Conservation (phyloP, 2,329 filamentous ascomycete species). For the Penicillium hesseltinei region DNA sequence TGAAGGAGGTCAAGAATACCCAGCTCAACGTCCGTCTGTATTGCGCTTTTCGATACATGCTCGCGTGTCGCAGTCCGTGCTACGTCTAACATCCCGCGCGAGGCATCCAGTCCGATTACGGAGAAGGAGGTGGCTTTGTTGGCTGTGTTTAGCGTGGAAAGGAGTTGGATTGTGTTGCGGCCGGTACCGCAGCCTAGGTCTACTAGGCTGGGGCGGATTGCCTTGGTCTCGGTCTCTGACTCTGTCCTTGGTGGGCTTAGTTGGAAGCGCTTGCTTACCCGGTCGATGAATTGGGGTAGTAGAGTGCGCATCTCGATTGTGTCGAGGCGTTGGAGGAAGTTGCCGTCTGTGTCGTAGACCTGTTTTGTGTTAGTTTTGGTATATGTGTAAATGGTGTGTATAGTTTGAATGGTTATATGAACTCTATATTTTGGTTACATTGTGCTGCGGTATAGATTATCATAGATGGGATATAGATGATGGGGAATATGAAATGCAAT, state of each 20-base stretch:
- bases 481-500: not conserved
- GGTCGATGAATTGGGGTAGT: slow-evolving; percentile 50
- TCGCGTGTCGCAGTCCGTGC: slow-evolving; percentile 44
- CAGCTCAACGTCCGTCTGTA: slow-evolving; percentile 21
- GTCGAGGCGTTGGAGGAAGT: slow-evolving; percentile 65
- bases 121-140: slow-evolving; percentile 20
- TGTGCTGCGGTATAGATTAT: not conserved
- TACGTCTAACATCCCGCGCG: slow-evolving; percentile 56
- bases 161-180: slow-evolving; percentile 58
- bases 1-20: slow-evolving; percentile 43
- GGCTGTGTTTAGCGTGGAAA: slow-evolving; percentile 14
- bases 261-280: slow-evolving; percentile 17
- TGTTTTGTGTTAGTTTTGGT: slow-evolving; percentile 13
- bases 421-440: not conserved
- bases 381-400: not conserved
- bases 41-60: not conserved
- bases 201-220: slow-evolving; percentile 45
- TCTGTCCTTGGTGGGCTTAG: slow-evolving; percentile 5
- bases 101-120: slow-evolving; percentile 58
- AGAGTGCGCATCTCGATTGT: slow-evolving; percentile 54
- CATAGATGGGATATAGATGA: not conserved
- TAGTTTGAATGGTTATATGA: no score
- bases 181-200: slow-evolving; percentile 67
- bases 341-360: slow-evolving; percentile 65
- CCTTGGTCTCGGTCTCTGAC: slow-evolving; percentile 6